Base-by-base conservation (phyloP, 1,284 basidiomycete species). In the Cutaneotrichosporon sp. region DNA sequence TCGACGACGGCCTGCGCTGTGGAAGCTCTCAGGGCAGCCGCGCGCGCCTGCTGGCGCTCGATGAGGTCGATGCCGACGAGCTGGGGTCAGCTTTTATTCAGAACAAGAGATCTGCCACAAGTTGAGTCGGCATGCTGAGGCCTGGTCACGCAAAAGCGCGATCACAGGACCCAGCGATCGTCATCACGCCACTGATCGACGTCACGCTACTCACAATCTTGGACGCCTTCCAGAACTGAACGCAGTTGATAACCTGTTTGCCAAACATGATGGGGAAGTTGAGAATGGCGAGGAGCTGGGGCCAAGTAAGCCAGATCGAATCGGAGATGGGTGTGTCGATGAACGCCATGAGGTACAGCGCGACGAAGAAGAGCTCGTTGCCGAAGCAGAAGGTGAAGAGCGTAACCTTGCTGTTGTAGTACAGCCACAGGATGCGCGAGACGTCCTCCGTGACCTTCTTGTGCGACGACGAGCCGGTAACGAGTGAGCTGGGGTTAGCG, bases 201-300 rank as follows among this genome's bases (percentile, higher is more conserved):
- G 13, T 22, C 26, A 11, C 26, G 26, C 32, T 22, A 78, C 80
- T 70, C 51, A 81, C 80, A 71, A 96, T 90, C 84, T 98, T 98
- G 71, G 91, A 91, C 31, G 96, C 96, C 80, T 99, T 99, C 95
- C 95, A 98, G 70, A 98, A 88, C 80, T 99, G 97, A 8, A 99
- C 94, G 52, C 90, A 81, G 80, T 97, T 98, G 83, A 99, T 92
- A 66, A 96, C 75, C 79, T 99, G 97, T 84, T 99, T 99, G 67
- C 85, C 80, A 11, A 87, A 76, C 75, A 88, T 96, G 62, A 97
- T 83, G 1, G 89, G 90, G 72, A 86, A 84, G 46, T 86, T 89
- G 57, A 88, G 22, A 21, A 83, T 70, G 0, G 90, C 93, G 66
- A 95, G 79, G 10, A 90, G 72, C 77, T 91, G 87, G 0, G 95